These are phyloP conservation scores for Uncinocarpus reesii DNA, from an alignment of 2,329 filamentous ascomycete species.

Conservation along the genomic window DNA sequence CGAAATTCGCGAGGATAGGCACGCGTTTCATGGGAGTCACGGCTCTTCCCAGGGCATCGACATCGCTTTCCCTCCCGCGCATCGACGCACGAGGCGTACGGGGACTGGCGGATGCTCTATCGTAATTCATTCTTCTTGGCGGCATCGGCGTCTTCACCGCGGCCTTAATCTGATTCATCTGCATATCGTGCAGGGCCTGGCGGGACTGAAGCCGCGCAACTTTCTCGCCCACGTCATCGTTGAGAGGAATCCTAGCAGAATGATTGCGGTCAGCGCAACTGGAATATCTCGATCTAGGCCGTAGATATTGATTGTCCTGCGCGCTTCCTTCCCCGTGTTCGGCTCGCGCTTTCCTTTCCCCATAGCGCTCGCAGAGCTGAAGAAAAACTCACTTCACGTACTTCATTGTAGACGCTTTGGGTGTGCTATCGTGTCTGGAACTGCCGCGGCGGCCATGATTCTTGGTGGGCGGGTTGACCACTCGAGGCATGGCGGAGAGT, in stretches of 20 bases:
- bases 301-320: not conserved
- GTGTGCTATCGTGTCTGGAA: conserved; percentile 37
- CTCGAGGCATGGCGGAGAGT: conserved; percentile 44
- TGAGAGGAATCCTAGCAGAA: conserved; percentile 67
- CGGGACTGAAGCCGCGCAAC: conserved; percentile 76
- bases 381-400: conserved; percentile 23
- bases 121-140: conserved; percentile 28
- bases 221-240: conserved; percentile 90
- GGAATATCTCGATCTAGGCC: not conserved
- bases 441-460: conserved; percentile 33
- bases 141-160: conserved; percentile 36
- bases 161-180: conserved; percentile 83
- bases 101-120: conserved; percentile 37
- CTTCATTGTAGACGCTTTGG: conserved; percentile 44
- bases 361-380: not conserved
- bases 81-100: conserved; percentile 39
- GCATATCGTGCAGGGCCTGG: conserved; percentile 76
- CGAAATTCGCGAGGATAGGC: conserved; percentile 92
- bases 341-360: conserved; percentile 10
- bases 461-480: conserved; percentile 40
- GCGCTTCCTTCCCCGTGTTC: not conserved
- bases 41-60: conserved; percentile 56
- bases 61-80: conserved; percentile 37
- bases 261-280: not conserved
- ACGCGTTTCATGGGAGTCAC: conserved; percentile 95